Percentiles rank a stretch among this genome's conserved stretches.
These are phyloP conservation scores for Solanum paucissectum DNA, from an alignment of 257 asterid genomes.

Conservation along the genomic window DNA sequence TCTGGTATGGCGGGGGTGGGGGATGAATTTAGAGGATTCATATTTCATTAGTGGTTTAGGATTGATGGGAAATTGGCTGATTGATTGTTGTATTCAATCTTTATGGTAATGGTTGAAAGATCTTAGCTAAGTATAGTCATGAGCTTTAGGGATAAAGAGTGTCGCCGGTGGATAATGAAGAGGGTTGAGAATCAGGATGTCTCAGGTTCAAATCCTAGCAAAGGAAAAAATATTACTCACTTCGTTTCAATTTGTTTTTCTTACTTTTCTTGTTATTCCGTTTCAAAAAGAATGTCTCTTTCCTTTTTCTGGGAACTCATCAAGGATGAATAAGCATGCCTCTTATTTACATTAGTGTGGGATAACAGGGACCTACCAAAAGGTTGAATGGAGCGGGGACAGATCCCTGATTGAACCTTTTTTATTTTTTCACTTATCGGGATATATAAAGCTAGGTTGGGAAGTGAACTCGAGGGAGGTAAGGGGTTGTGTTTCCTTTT, in stretches of 20 bases:
- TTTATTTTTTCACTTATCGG: neutral
- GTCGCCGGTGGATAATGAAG: neutral
- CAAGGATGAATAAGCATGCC: neutral
- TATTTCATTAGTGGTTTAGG: neutral
- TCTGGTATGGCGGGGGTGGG: neutral
- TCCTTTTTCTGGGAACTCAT: neutral
- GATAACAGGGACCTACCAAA: neutral
- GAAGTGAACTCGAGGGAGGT: neutral
- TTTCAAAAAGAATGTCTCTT: neutral
- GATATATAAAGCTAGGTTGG: neutral
- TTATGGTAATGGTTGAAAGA: neutral
- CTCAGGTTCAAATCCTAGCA: neutral
- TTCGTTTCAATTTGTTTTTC: neutral
- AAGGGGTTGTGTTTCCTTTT: neutral
- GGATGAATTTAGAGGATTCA: neutral
- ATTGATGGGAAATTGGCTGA: neutral
- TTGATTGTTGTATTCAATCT: neutral
- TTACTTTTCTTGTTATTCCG: no score
- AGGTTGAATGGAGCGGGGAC: neutral
- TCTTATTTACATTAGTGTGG: neutral
- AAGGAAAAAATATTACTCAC: neutral
- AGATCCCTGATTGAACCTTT: neutral
- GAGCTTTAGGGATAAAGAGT: neutral
- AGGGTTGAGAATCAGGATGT: neutral
- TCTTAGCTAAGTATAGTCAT: neutral